These are phyloP conservation scores for Rhizopogon vinicolor DNA, from an alignment of 768 basidiomycete genomes.

Conservation along the genomic window DNA sequence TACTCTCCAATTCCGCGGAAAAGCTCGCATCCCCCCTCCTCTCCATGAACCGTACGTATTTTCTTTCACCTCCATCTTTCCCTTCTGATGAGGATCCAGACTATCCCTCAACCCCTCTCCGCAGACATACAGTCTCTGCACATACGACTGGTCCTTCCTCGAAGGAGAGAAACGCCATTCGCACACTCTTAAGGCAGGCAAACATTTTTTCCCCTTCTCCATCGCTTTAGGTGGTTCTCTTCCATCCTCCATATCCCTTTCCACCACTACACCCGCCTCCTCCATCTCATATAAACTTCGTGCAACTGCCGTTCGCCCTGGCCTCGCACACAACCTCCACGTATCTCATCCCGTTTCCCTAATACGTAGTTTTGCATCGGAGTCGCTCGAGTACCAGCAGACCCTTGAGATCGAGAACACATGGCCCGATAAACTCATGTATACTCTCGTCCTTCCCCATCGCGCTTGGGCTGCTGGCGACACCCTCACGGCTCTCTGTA, in stretches of 20 bases:
- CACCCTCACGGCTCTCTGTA: constrained; percentile 72
- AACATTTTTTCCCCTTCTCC: constrained; percentile 89
- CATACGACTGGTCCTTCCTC: constrained; percentile 91
- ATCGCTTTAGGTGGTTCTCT: constrained; percentile 81
- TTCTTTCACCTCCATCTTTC: constrained; percentile 4
- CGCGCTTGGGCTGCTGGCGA: constrained; percentile 96
- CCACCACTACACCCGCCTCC: constrained; percentile 51
- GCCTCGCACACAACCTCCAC: constrained; percentile 67
- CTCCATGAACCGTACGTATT: constrained; percentile 53
- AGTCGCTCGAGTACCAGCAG: constrained; percentile 93
- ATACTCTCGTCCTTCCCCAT: constrained; percentile 88
- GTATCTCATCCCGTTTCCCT: constrained; percentile 58
- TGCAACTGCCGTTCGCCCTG: constrained; percentile 75
- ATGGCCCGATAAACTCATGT: constrained; percentile 98
- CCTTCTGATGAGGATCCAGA: constrained; percentile 4
- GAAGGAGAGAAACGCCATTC: constrained; percentile 73
- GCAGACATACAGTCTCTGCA: constrained; percentile 61
- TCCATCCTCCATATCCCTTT: constrained; percentile 64
- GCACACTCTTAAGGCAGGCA: constrained; percentile 94
- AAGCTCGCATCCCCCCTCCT: constrained; percentile 63
- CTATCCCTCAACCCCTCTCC: constrained; percentile 25
- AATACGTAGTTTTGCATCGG: constrained; percentile 67
- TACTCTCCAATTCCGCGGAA: constrained; percentile 80
- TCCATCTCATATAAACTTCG: constrained; percentile 86
- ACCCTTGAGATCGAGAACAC: constrained; percentile 95